These are phyloP conservation scores for Populus alba DNA, from an alignment of 345 rosid genomes.

Conservation along the genomic window DNA sequence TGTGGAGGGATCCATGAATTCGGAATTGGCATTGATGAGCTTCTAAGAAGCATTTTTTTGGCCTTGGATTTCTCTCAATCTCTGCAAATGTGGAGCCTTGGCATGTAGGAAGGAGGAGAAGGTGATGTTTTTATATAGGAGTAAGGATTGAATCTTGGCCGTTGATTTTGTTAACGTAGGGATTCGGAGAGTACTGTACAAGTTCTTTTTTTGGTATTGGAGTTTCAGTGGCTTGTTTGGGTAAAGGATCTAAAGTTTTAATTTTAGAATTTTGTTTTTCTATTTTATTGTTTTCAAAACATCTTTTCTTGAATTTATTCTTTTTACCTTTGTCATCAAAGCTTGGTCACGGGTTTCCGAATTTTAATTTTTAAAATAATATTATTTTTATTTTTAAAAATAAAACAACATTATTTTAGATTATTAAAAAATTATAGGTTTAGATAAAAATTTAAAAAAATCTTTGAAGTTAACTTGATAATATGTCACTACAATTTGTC, in stretches of 20 bases:
- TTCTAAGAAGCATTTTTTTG: slow-evolving; percentile 57
- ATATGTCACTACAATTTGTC: too few species aligned
- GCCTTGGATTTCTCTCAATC: neutral
- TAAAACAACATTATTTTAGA: too few species aligned
- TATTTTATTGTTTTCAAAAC: neutral
- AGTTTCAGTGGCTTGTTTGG: neutral
- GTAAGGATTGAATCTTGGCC: slow-evolving; percentile 25
- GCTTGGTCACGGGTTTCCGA: too few species aligned
- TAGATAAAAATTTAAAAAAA: too few species aligned
- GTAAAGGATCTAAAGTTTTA: slow-evolving; percentile 8
- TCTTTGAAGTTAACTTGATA: too few species aligned
- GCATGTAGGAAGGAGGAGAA: neutral
- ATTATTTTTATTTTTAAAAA: too few species aligned
- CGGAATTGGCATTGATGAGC: slow-evolving; percentile 71
- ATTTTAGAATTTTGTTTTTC: neutral
- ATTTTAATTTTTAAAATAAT: too few species aligned
- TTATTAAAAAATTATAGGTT: too few species aligned
- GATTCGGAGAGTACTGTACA: too few species aligned
- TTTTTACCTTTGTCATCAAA: neutral
- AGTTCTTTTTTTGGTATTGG: too few species aligned
- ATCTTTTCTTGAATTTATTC: neutral
- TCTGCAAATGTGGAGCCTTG: too few species aligned
- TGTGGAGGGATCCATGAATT: slow-evolving; percentile 50
- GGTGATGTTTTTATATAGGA: slow-evolving; percentile 11
- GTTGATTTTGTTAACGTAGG: slow-evolving; percentile 16